Conservation (phyloP, 176 grass and related monocot genomes). For the Carex scoparia region DNA sequence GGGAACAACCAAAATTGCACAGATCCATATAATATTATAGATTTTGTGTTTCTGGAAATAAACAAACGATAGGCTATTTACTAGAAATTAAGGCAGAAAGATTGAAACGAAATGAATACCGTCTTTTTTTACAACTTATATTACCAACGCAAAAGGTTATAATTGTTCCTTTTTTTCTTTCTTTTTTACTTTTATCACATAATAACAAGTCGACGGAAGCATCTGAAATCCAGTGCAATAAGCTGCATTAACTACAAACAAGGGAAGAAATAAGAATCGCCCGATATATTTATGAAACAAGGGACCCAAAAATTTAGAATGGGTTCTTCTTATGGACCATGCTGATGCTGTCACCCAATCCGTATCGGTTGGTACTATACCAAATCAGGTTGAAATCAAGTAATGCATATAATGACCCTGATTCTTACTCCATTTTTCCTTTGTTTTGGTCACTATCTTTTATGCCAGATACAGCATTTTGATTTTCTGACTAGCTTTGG, state of each 20-base stretch:
- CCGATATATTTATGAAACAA: slow-evolving; percentile 33
- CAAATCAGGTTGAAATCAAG: slow-evolving; percentile 55
- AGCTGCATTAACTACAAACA: slow-evolving; percentile 48
- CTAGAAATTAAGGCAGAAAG: neutral
- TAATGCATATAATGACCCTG: too few species aligned
- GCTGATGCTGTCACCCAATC: slow-evolving; percentile 92
- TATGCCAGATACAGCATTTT: too few species aligned
- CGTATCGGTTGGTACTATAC: slow-evolving; percentile 43
- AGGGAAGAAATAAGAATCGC: slow-evolving; percentile 34
- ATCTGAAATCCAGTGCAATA: slow-evolving; percentile 60
- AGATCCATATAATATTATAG: neutral
- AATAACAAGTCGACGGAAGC: too few species aligned
- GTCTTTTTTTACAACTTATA: neutral
- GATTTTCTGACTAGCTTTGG: too few species aligned
- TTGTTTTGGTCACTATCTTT: too few species aligned
- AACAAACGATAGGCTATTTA: neutral
- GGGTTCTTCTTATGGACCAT: slow-evolving; percentile 65
- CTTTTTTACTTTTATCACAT: too few species aligned
- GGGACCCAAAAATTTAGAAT: neutral
- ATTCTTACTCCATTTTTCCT: too few species aligned
- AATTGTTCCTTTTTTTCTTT: too few species aligned
- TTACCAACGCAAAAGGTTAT: too few species aligned
- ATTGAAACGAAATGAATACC: neutral
- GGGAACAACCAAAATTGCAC: too few species aligned
- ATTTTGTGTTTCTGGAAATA: neutral